A percentile compares a stretch with the other conserved stretches of the same genome.
phyloP scores from a whole-genome alignment of 23 red algal genomes.

The Gracilaria domingensis region DNA sequence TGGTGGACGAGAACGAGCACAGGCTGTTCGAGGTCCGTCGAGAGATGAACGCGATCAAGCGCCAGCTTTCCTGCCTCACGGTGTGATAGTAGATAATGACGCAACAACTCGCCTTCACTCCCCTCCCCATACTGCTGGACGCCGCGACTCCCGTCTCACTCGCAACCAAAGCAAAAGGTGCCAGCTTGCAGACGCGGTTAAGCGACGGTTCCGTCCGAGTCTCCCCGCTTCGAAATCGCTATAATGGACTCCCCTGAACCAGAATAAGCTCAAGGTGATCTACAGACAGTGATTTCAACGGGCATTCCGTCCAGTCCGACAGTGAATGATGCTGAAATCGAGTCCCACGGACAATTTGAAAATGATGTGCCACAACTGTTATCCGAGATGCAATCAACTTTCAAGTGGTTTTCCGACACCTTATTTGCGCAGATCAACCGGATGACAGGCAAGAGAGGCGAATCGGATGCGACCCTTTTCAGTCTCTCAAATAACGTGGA shows the following conservation, averaged over 20 bases:
- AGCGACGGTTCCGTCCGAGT: neutral
- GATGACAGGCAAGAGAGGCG: slow-evolving; percentile 20
- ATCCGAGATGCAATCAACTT: slow-evolving; percentile 49
- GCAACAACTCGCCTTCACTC: neutral
- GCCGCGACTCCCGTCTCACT: neutral
- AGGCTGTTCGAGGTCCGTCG: neutral
- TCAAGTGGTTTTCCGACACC: slow-evolving; percentile 63
- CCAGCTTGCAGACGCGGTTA: neutral
- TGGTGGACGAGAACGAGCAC: neutral
- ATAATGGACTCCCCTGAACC: neutral
- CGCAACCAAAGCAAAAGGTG: neutral
- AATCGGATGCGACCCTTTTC: neutral
- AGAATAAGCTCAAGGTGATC: neutral
- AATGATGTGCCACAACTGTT: slow-evolving; percentile 46
- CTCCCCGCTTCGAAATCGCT: neutral
- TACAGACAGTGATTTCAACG: neutral
- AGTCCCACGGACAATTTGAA: slow-evolving; percentile 35
- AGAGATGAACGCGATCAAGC: neutral
- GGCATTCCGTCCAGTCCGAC: slow-evolving; percentile 10
- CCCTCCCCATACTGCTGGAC: neutral
- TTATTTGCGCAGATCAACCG: slow-evolving; percentile 43
- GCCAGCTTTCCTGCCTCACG: too few species aligned
- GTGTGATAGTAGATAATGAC: too few species aligned
- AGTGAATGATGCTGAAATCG: slow-evolving; percentile 24
- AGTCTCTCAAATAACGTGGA: slow-evolving; percentile 9